Evolutionary conservation across 1,284 basidiomycete genomes (phyloP).

Genomic region (Rhizopogon parksii): DNA sequence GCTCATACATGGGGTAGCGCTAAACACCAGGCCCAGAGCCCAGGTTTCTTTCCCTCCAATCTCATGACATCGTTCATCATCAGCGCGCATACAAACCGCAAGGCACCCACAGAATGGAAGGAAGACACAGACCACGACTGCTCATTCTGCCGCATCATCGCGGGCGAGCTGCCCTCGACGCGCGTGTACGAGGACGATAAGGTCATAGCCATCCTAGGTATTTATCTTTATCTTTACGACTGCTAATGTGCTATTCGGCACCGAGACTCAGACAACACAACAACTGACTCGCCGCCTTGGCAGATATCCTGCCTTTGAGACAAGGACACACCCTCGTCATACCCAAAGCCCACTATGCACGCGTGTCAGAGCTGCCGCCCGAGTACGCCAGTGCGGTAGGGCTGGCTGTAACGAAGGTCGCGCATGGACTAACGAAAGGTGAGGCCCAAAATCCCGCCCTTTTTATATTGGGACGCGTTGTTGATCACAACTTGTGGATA

Average conservation of each 20-base stretch:
- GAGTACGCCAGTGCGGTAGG: slow-evolving; percentile 56
- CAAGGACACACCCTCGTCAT: slow-evolving; percentile 63
- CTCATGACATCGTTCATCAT: slow-evolving; percentile 69
- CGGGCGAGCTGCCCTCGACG: slow-evolving; percentile 39
- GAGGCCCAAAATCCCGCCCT: slow-evolving; percentile 1
- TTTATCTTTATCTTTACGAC: background rate
- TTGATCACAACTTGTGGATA: background rate
- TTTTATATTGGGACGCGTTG: background rate
- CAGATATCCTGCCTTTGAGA: slow-evolving; percentile 67
- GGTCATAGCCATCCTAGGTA: slow-evolving; percentile 66
- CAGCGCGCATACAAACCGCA: slow-evolving; percentile 47
- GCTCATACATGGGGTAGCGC: too few relatives aligned
- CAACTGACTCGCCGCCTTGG: background rate
- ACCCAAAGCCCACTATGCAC: slow-evolving; percentile 54
- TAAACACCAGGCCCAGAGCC: too few relatives aligned
- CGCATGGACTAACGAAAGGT: slow-evolving; percentile 59
- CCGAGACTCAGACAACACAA: too few relatives aligned
- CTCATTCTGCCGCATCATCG: slow-evolving; percentile 59
- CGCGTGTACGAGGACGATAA: slow-evolving; percentile 58
- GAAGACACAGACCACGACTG: slow-evolving; percentile 36
- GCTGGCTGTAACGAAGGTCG: slow-evolving; percentile 51
- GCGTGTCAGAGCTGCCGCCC: slow-evolving; percentile 59
- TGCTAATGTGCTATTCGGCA: too few relatives aligned
- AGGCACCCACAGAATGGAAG: slow-evolving; percentile 39
- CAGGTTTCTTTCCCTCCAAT: background rate